Percentiles rank a stretch among this genome's conserved stretches.
These are phyloP conservation scores for Phaeosphaeria sp. DNA, from an alignment of 2,329 filamentous ascomycete genomes.

Conservation along the genomic window DNA sequence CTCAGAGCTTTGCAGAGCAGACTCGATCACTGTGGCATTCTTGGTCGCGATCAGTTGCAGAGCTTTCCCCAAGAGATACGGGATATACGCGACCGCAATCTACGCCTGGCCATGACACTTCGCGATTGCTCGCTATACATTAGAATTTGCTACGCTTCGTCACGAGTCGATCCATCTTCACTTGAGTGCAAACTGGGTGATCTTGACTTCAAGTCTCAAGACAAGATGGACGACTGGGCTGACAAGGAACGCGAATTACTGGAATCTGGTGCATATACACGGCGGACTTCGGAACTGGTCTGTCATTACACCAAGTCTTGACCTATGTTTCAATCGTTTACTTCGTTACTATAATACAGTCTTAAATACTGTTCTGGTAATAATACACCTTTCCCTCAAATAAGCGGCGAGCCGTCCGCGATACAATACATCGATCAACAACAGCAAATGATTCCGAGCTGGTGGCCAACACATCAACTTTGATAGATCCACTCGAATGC, in stretches of 20 bases:
- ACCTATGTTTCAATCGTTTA: background rate
- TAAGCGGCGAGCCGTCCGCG: constrained; percentile 37
- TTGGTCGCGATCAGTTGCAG: constrained; percentile 1
- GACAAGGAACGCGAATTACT: constrained; percentile 49
- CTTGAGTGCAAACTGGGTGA: constrained; percentile 54
- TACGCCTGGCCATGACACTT: constrained; percentile 54
- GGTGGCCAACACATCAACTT: constrained; percentile 29
- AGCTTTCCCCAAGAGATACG: background rate
- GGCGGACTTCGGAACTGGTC: background rate
- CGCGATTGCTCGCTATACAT: constrained; percentile 57
- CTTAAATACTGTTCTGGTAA: background rate
- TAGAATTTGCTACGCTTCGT: constrained; percentile 21
- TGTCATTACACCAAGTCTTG: background rate
- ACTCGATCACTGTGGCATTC: constrained; percentile 48
- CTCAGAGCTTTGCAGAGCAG: constrained; percentile 46
- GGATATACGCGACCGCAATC: constrained; percentile 18
- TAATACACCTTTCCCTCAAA: background rate
- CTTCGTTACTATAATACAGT: background rate
- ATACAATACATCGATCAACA: constrained; percentile 36
- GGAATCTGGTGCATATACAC: constrained; percentile 49
- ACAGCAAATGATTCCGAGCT: constrained; percentile 21
- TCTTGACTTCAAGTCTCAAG: constrained; percentile 54
- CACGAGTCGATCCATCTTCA: background rate
- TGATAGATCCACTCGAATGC: constrained; percentile 35
- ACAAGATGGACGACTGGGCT: constrained; percentile 51